phyloP scores from a whole-genome alignment of 306 rosid genomes.

The Prunus mongolica region DNA sequence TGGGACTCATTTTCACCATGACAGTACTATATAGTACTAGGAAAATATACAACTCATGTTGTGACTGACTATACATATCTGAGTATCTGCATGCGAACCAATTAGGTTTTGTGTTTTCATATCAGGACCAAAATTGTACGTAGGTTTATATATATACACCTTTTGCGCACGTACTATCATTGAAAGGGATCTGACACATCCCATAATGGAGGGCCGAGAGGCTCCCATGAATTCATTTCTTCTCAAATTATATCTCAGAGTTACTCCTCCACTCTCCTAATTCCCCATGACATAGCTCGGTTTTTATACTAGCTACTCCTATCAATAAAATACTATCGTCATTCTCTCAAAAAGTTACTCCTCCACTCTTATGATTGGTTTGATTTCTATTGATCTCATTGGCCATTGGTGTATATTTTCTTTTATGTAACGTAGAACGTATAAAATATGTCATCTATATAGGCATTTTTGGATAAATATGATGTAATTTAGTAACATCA shows the following conservation, averaged over 20 bases:
- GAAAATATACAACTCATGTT: neutral
- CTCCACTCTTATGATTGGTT: neutral
- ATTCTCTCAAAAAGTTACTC: neutral
- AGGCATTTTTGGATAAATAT: too few relatives aligned
- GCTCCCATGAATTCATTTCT: neutral
- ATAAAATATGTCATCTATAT: too few relatives aligned
- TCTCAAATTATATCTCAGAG: neutral
- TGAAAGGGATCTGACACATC: neutral
- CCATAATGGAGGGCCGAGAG: neutral
- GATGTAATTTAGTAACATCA: too few relatives aligned
- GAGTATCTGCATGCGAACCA: neutral
- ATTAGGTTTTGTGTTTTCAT: neutral
- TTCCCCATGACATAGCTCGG: rapidly evolving
- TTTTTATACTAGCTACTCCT: too few relatives aligned
- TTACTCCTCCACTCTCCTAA: too few relatives aligned
- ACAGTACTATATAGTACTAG: neutral
- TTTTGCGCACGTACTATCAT: neutral
- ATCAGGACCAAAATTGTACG: neutral
- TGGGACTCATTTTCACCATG: neutral
- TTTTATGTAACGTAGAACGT: too few relatives aligned
- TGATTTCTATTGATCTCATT: neutral
- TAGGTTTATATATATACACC: neutral
- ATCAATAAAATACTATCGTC: too few relatives aligned
- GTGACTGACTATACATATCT: neutral
- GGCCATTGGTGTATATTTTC: neutral